A percentile compares a stretch with the other conserved stretches of the same genome.
Evolutionary conservation across 495 filamentous ascomycete species (phyloP).

Genomic region (Halenospora varia): DNA sequence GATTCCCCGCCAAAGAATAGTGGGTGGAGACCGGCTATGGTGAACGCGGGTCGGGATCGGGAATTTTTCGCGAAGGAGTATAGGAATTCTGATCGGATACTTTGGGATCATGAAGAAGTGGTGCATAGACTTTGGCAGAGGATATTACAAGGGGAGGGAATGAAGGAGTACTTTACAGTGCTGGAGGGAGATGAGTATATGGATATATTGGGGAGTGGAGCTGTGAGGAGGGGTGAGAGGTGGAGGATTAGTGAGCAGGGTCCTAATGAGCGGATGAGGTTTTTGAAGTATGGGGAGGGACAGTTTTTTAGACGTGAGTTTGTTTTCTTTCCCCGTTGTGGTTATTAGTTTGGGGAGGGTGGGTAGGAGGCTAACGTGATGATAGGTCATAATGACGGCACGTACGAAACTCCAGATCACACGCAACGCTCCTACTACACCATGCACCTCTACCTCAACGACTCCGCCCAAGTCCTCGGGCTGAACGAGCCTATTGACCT

Average conservation of each 20-base stretch:
- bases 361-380: background rate
- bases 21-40: constrained; percentile 59
- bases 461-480: constrained; percentile 40
- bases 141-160: constrained; percentile 15
- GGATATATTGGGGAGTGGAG: background rate
- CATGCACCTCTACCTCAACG: constrained; percentile 80
- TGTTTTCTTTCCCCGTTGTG: background rate
- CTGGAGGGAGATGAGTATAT: constrained; percentile 16
- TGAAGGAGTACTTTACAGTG: constrained; percentile 19
- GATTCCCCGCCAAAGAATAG: constrained; percentile 9
- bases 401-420: constrained; percentile 56
- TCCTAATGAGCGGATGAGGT: constrained; percentile 75
- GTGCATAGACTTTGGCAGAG: constrained; percentile 59
- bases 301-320: constrained; percentile 68
- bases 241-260: constrained; percentile 48
- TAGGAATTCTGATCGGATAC: constrained; percentile 70
- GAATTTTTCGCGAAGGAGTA: constrained; percentile 52
- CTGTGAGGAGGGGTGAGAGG: constrained; percentile 27
- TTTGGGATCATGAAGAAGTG: constrained; percentile 62
- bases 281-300: constrained; percentile 71
- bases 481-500: constrained; percentile 22
- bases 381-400: constrained; percentile 69
- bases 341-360: background rate
- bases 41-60: constrained; percentile 62
- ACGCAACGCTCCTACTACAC: constrained; percentile 65